Evolutionary conservation across 305 asterid species (phyloP).

Genomic region (Andrographis paniculata): DNA sequence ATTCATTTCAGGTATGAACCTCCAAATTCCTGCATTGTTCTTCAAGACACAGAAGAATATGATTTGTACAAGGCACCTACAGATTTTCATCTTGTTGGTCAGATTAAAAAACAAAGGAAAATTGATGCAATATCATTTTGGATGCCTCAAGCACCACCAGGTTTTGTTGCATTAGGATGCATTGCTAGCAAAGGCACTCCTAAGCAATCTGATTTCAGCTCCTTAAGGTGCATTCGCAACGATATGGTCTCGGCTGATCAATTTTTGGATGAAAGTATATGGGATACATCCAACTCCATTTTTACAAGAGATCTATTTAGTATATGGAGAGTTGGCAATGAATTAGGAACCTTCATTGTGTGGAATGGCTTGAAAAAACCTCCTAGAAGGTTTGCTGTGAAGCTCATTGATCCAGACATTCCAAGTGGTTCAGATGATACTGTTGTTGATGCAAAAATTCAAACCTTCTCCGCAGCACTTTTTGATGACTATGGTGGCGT

Average conservation of each 20-base stretch:
- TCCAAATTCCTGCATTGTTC: conserved; percentile 77
- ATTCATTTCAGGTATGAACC: conserved; percentile 63
- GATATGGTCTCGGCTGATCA: conserved; percentile 77
- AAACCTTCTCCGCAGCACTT: conserved; percentile 87
- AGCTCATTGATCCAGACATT: conserved; percentile 60
- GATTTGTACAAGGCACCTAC: conserved; percentile 62
- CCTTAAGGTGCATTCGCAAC: conserved; percentile 85
- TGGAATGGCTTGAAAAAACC: conserved; percentile 78
- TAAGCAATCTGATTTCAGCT: conserved; percentile 62
- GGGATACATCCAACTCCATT: conserved; percentile 85
- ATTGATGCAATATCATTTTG: conserved; percentile 69
- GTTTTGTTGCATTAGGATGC: conserved; percentile 87
- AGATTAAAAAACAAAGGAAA: conserved; percentile 56
- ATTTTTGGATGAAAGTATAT: conserved; percentile 65
- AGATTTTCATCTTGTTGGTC: conserved; percentile 75
- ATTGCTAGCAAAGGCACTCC: conserved; percentile 77
- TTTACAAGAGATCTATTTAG: conserved; percentile 62
- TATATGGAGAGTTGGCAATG: conserved; percentile 73
- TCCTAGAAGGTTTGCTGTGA: conserved; percentile 81
- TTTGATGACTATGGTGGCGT: conserved; percentile 94
- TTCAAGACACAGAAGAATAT: conserved; percentile 61
- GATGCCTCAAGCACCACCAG: conserved; percentile 98
- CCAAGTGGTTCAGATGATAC: conserved; percentile 62
- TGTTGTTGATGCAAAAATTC: conserved; percentile 66
- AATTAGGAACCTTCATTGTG: conserved; percentile 72